These are phyloP conservation scores for Colletotrichum eremochloae DNA, from an alignment of 2,329 filamentous ascomycete genomes.

Conservation along the genomic window DNA sequence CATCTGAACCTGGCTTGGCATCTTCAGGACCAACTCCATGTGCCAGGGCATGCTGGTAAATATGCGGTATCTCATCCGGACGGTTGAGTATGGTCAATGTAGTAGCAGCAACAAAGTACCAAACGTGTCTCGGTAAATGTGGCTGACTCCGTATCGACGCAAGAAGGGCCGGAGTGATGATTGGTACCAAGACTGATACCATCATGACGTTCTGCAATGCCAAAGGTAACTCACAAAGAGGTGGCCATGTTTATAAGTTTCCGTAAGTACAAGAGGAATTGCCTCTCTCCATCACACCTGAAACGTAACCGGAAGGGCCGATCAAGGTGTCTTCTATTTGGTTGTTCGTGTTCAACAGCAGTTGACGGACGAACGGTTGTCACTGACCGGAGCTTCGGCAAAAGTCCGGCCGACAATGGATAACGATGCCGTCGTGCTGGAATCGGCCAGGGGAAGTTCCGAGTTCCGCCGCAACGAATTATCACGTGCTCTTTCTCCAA, in stretches of 20 bases:
- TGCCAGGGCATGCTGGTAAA: constrained; percentile 59
- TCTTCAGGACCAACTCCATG: constrained; percentile 46
- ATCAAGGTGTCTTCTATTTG: neutral
- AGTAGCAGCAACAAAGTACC: constrained; percentile 63
- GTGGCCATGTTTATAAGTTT: neutral
- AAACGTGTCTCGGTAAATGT: constrained; percentile 58
- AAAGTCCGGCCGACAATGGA: neutral
- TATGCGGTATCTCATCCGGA: constrained; percentile 60
- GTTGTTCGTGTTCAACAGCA: neutral
- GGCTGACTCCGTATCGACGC: constrained; percentile 56
- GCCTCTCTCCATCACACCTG: no score
- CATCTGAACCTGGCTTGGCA: constrained; percentile 48
- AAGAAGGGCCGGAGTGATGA: constrained; percentile 58
- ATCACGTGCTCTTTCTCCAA: constrained; percentile 25
- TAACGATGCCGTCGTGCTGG: neutral
- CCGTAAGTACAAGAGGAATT: no score
- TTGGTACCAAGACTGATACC: constrained; percentile 43
- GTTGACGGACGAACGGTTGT: neutral
- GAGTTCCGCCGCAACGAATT: neutral
- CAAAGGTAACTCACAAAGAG: neutral
- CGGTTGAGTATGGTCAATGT: constrained; percentile 62
- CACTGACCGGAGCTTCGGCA: neutral
- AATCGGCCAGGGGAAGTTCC: constrained; percentile 22
- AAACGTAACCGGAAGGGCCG: neutral
- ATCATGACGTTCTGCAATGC: constrained; percentile 7